Conservation (phyloP, 164 flowering plant genomes). For the Vitis vinifera region DNA sequence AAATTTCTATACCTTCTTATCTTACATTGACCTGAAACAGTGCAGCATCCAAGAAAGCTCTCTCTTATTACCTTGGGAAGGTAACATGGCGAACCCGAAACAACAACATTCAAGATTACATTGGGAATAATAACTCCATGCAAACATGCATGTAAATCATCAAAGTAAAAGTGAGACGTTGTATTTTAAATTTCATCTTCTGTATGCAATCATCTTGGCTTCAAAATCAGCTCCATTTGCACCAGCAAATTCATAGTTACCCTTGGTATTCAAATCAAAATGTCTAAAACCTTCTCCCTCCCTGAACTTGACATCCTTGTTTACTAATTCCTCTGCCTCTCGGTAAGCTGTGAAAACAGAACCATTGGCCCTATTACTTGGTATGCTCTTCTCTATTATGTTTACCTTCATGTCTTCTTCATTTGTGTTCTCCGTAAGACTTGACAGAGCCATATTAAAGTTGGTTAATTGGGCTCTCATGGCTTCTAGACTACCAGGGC, state of each 20-base stretch:
- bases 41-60: too few species aligned
- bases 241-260: slow-evolving; percentile 44
- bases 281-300: slow-evolving; percentile 31
- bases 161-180: background rate
- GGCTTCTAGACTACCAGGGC: slow-evolving; percentile 34
- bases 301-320: slow-evolving; percentile 31
- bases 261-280: slow-evolving; percentile 54
- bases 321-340: slow-evolving; percentile 19
- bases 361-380: slow-evolving; percentile 10
- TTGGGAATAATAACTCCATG: background rate
- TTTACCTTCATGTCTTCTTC: slow-evolving; percentile 25
- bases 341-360: slow-evolving; percentile 28
- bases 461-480: slow-evolving; percentile 47
- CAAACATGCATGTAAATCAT: background rate
- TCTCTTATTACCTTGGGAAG: too few species aligned
- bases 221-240: slow-evolving; percentile 32
- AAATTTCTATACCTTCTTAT: too few species aligned
- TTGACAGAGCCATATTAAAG: slow-evolving; percentile 64
- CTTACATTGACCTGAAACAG: too few species aligned
- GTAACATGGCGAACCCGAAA: too few species aligned
- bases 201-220: slow-evolving; percentile 20
- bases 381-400: slow-evolving; percentile 11
- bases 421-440: slow-evolving; percentile 42
- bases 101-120: too few species aligned
- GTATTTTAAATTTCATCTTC: slow-evolving; percentile 12